Conservation (phyloP, 164 flowering plant species). For the Vitis labrusca region DNA sequence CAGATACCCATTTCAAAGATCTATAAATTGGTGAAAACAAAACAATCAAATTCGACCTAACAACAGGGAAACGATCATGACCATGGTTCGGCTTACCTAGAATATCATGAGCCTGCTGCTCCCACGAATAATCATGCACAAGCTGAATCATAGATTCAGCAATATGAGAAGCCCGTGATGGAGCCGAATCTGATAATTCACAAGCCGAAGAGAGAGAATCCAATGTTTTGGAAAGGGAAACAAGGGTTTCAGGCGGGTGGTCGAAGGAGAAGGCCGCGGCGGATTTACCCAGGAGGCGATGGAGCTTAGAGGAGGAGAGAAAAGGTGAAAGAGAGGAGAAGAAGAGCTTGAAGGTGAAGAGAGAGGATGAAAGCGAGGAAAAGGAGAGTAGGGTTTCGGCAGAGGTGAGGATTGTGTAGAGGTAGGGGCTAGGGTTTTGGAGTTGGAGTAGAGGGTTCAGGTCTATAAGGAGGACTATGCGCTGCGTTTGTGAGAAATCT, state of each 20-base stretch:
- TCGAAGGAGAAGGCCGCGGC: constrained; percentile 58
- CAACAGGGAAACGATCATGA: constrained; percentile 5
- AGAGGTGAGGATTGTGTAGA: constrained; percentile 48
- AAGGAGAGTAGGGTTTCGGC: constrained; percentile 46
- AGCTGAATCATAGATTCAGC: constrained; percentile 62
- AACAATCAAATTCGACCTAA: constrained; percentile 68
- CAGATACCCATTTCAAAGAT: constrained; percentile 26
- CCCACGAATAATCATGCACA: constrained; percentile 76
- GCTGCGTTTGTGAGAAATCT: constrained; percentile 52
- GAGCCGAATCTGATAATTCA: not conserved
- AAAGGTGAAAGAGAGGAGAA: constrained; percentile 80
- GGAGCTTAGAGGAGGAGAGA: constrained; percentile 59
- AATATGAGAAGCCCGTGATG: constrained; percentile 21
- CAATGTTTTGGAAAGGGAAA: constrained; percentile 39
- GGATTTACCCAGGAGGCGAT: constrained; percentile 31
- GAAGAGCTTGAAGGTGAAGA: constrained; percentile 77
- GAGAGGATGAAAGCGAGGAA: constrained; percentile 61
- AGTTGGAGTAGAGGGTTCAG: constrained; percentile 56
- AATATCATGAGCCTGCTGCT: constrained; percentile 29
- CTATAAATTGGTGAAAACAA: constrained; percentile 52
- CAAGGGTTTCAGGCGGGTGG: constrained; percentile 38
- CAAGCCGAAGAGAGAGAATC: constrained; percentile 21
- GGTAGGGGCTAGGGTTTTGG: constrained; percentile 49
- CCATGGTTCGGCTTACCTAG: constrained; percentile 21
- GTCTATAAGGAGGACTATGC: constrained; percentile 80